These are phyloP conservation scores for Lithocarpus polystachyus DNA, from an alignment of 306 rosid genomes.

Conservation along the genomic window DNA sequence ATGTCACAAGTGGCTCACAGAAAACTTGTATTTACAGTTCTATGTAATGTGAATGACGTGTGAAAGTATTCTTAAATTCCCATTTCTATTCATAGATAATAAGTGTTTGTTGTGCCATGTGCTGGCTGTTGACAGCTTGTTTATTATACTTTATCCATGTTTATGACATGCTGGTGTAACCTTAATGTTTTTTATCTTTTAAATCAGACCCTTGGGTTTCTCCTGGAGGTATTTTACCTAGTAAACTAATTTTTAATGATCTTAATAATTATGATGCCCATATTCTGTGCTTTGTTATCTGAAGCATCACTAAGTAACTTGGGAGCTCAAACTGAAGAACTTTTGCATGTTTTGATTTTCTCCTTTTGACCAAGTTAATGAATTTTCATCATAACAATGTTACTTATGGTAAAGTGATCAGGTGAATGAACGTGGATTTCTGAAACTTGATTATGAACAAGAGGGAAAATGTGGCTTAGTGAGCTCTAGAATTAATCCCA, in stretches of 20 bases:
- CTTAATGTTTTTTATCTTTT: constrained; percentile 25
- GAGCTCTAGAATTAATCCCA: constrained; percentile 17
- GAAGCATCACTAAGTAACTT: constrained; percentile 14
- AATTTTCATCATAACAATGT: constrained; percentile 22
- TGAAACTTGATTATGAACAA: constrained; percentile 10
- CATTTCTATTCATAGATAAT: constrained; percentile 38
- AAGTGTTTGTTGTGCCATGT: constrained; percentile 34
- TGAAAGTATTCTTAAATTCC: constrained; percentile 35
- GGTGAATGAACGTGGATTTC: constrained; percentile 20
- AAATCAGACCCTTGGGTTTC: constrained; percentile 26
- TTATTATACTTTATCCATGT: constrained; percentile 38
- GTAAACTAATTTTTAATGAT: constrained; percentile 3
- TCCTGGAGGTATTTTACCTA: constrained; percentile 17
- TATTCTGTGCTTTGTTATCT: constrained; percentile 17
- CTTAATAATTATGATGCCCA: not conserved
- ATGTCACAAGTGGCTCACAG: constrained; percentile 48
- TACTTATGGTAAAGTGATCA: constrained; percentile 24
- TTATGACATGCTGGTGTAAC: constrained; percentile 46
- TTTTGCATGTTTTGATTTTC: constrained; percentile 7
- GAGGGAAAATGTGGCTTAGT: constrained; percentile 19
- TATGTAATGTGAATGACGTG: constrained; percentile 49
- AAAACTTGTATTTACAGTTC: constrained; percentile 61
- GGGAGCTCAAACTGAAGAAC: constrained; percentile 9
- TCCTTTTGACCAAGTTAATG: constrained; percentile 24
- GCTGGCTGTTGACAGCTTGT: constrained; percentile 33